Evolutionary conservation across 768 basidiomycete species (phyloP), one percentile per base, ranked within the genome.

Genomic region (Hypsizygus marmoreus): DNA sequence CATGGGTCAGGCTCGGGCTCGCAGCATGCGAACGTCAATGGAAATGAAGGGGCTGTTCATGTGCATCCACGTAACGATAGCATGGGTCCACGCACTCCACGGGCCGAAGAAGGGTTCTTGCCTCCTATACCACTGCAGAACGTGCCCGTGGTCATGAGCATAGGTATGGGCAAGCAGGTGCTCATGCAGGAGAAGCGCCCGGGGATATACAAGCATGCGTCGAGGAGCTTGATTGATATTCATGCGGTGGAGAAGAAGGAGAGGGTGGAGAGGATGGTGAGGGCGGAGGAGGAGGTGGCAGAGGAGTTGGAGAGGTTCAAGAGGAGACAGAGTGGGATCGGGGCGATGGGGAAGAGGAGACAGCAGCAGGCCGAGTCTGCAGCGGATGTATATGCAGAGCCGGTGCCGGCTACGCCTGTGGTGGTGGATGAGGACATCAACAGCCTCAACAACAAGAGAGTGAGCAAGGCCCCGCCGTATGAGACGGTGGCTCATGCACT

Each of bases 151-250:
- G n/a, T n/a, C n/a, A n/a, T n/a, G n/a, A n/a, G n/a, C n/a, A n/a
- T n/a, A n/a, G n/a, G n/a, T n/a, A n/a, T n/a, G n/a, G n/a, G 24
- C 42, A 7, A 35, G 8, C 8, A 40, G 48, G 54, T 47, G 37
- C 17, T 51, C 22, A 47, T 53, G 50, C 36, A 43, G 22, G 29
- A 36, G 26, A 28, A 46, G 39, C 54, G 43, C 19, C 77, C 81
- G 4, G 67, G 68, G 37, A 72, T 86, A 57, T 80, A 80, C 57
- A 80, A 78, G 42, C 76, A 73, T 29, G 75, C 77, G 0, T 87
- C 86, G 39, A 74, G 66, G 55, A 88, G 86, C 58, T 76, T 87
- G 75, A 61, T 85, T 40, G 76, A 88, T 58, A 63, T 88, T 23
- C 58, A 66, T 54, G 54, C 63, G 40, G 40, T 64, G 6, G 63